Percentiles rank a stretch among this genome's conserved stretches.
Evolutionary conservation across 2,329 filamentous ascomycete species (phyloP).

Genomic region (Colletotrichum tabaci): DNA sequence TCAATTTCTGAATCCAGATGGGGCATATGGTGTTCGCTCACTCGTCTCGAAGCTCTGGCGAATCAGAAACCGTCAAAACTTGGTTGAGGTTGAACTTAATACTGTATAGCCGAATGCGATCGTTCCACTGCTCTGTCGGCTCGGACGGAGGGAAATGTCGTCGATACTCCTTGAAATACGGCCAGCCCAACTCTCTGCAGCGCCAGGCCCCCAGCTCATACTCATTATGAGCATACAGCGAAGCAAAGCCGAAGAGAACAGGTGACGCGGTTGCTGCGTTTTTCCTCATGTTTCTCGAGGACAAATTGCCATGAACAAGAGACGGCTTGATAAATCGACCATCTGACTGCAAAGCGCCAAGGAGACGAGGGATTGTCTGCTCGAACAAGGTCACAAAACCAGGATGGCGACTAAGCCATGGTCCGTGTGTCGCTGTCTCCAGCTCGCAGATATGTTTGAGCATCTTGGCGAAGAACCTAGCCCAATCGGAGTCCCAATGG

Average conservation of each 20-base stretch:
- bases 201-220: neutral
- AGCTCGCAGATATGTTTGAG: neutral
- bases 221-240: neutral
- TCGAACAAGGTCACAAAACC: neutral
- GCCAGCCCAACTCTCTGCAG: neutral
- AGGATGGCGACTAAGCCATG: neutral
- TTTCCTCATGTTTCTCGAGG: neutral
- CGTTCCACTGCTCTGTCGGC: neutral
- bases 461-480: neutral
- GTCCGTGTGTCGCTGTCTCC: neutral
- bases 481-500: neutral
- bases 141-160: neutral
- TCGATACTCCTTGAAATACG: neutral
- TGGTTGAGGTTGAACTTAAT: neutral
- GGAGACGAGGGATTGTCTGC: neutral
- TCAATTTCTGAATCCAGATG: neutral
- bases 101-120: neutral
- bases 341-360: neutral
- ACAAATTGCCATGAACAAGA: neutral
- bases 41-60: neutral
- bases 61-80: neutral
- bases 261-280: neutral
- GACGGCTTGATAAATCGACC: neutral
- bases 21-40: neutral
- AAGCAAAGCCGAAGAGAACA: neutral